A percentile compares a stretch with the other conserved stretches of the same genome.
Evolutionary conservation across 1,284 basidiomycete species (phyloP).

Genomic region (Macrocystidia cucumis): DNA sequence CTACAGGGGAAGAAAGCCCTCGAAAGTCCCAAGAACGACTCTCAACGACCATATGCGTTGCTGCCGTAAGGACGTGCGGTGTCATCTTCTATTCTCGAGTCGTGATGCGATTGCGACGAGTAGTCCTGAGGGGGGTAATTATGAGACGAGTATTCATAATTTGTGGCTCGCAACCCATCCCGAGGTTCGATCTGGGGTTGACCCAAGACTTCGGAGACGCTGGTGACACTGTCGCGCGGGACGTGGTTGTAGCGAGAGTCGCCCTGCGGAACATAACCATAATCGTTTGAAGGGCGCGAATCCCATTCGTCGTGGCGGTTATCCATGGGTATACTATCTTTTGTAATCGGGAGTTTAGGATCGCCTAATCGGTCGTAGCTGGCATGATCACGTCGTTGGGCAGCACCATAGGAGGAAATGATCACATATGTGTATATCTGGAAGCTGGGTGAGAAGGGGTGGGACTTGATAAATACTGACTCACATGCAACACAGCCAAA

Average conservation of each 20-base stretch:
- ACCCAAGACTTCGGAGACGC: conserved; percentile 47
- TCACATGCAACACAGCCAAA: conserved; percentile 68
- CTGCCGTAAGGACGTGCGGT: no score
- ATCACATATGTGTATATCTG: conserved; percentile 69
- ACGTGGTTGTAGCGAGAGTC: conserved; percentile 32
- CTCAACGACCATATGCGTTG: no score
- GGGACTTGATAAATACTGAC: conserved; percentile 8
- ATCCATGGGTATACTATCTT: conserved; percentile 55
- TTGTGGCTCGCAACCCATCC: no score
- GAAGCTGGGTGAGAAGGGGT: conserved; percentile 1
- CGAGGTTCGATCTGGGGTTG: conserved; percentile 40
- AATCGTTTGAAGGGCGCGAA: conserved; percentile 48
- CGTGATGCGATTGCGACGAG: no score
- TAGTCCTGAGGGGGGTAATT: no score
- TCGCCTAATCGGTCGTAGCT: conserved; percentile 76
- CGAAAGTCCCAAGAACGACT: no score
- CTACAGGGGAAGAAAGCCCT: no score
- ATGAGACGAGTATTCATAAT: no score
- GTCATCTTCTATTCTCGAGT: no score
- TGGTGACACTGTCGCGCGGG: conserved; percentile 45
- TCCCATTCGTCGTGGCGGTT: conserved; percentile 71
- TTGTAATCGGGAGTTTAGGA: conserved; percentile 51
- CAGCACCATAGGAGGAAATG: conserved; percentile 63
- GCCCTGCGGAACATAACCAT: conserved; percentile 13
- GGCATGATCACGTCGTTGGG: conserved; percentile 73